Base-by-base conservation (phyloP, 2,329 filamentous ascomycete species). In the Clonostachys sp. region DNA sequence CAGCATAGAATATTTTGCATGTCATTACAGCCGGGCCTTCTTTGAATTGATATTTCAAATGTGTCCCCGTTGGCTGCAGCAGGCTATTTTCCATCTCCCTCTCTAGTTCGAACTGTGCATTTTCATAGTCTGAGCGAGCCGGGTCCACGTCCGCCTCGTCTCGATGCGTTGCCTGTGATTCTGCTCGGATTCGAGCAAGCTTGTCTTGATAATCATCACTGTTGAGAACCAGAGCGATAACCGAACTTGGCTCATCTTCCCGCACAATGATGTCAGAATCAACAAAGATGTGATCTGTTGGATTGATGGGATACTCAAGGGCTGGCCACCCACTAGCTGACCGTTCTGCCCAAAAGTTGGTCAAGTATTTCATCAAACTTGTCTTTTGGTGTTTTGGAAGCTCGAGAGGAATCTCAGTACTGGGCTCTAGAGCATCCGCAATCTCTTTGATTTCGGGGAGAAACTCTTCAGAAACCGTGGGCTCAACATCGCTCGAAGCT, bases 1-100 rank as follows among this genome's bases (percentile, higher is more conserved):
- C 94, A 0, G 94, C 94, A 59, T 95, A 99, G 67, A 99, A 97
- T 42, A 99, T 94, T 68, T 99, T 99, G 74, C 95, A 97, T 44
- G 92, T 86, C 80, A 96, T 95, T 58, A 87, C 89, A 4, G 95
- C 92, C n/a, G 88, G 84, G 1, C 92, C 91, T 62, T 96, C 91
- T 30, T 86, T 86, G 67, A 97, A 99, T 50, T 95, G 90, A 62
- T 96, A 99, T 61, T 95, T 95, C 55, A 96, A 83, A 65, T 99
- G 94, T 2, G 90, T 96, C 36, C 92, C 91, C 1, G 89, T 95
- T 33, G 86, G 80, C 52, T 90, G 83, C 34, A 96, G 75, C 24
- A 99, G 74, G 36, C 90, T 94, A 53, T 87, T 86, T 65, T 99
- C 91, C 10, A 97, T 81, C 45, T 88, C 88, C 10, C 36, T 3